A percentile compares a stretch with the other conserved stretches of the same genome.
These are phyloP conservation scores for Aspergillus indologenus DNA, from an alignment of 495 filamentous ascomycete genomes.

Conservation along the genomic window DNA sequence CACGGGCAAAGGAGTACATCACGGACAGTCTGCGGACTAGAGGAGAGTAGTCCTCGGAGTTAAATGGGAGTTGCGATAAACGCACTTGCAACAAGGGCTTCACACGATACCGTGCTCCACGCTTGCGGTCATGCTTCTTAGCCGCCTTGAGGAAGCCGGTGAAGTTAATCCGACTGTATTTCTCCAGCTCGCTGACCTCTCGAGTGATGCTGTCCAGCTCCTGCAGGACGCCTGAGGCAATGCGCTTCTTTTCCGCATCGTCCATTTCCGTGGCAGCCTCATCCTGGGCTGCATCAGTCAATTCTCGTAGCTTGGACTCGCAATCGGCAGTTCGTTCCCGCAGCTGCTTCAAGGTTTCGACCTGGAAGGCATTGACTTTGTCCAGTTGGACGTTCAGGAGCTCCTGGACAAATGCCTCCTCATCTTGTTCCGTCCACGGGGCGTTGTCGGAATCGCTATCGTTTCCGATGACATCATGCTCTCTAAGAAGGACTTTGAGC, in stretches of 20 bases:
- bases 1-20: slow-evolving; percentile 92
- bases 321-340: slow-evolving; percentile 62
- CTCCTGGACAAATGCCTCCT: slow-evolving; percentile 90
- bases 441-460: slow-evolving; percentile 49
- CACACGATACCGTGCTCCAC: slow-evolving; percentile 77
- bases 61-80: slow-evolving; percentile 82
- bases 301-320: slow-evolving; percentile 49
- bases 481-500: slow-evolving; percentile 82
- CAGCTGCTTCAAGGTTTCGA: slow-evolving; percentile 66
- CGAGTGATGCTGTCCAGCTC: slow-evolving; percentile 85
- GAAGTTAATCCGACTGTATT: slow-evolving; percentile 94
- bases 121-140: slow-evolving; percentile 96
- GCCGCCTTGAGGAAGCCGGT: slow-evolving; percentile 96
- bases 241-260: slow-evolving; percentile 43
- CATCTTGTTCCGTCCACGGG: slow-evolving; percentile 92
- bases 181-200: slow-evolving; percentile 89
- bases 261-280: slow-evolving; percentile 26
- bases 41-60: slow-evolving; percentile 91
- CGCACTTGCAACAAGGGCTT: slow-evolving; percentile 86
- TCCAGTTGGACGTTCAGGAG: slow-evolving; percentile 90
- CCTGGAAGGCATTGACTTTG: slow-evolving; percentile 90
- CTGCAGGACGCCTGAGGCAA: slow-evolving; percentile 65
- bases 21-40: slow-evolving; percentile 81
- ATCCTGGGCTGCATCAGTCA: slow-evolving; percentile 34
- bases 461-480: slow-evolving; percentile 52